Percentiles rank a stretch among this genome's conserved stretches.
These are phyloP conservation scores for Trichoderma lentiforme DNA, from an alignment of 2,329 filamentous ascomycete species.

Conservation along the genomic window DNA sequence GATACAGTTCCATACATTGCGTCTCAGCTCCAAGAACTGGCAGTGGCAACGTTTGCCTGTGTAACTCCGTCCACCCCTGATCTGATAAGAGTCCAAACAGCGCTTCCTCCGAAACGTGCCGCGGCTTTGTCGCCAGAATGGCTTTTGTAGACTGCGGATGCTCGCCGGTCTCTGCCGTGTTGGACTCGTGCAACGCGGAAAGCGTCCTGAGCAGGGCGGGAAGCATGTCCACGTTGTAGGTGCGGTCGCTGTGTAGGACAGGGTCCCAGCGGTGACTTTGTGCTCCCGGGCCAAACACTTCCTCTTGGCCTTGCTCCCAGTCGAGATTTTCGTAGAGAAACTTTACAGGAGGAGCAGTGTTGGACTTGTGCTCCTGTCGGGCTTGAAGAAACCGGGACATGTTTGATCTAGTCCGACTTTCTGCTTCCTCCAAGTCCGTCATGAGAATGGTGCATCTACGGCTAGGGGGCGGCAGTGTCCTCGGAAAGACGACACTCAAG, in stretches of 20 bases:
- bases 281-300: slow-evolving; percentile 42
- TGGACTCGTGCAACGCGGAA: slow-evolving; percentile 44
- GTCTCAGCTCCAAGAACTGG: slow-evolving; percentile 44
- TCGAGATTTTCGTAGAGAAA: slow-evolving; percentile 54
- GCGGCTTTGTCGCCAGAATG: slow-evolving; percentile 54
- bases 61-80: slow-evolving; percentile 43
- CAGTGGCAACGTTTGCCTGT: slow-evolving; percentile 43
- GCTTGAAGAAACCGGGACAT: slow-evolving; percentile 33
- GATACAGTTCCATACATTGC: slow-evolving; percentile 51
- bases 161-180: slow-evolving; percentile 24
- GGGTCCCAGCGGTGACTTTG: slow-evolving; percentile 48
- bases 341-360: slow-evolving; percentile 14
- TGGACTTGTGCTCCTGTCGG: not conserved
- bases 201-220: slow-evolving; percentile 53
- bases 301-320: slow-evolving; percentile 51
- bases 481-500: slow-evolving; percentile 38
- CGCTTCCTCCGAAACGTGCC: slow-evolving; percentile 50
- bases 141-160: slow-evolving; percentile 39
- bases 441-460: slow-evolving; percentile 42
- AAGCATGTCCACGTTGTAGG: slow-evolving; percentile 57
- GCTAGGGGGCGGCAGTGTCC: slow-evolving; percentile 16
- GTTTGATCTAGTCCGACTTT: slow-evolving; percentile 47
- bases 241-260: slow-evolving; percentile 57
- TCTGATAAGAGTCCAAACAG: slow-evolving; percentile 47
- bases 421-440: slow-evolving; percentile 55